phyloP scores from a whole-genome alignment of 2,329 filamentous ascomycete genomes.

The Phialocephala sp. region DNA sequence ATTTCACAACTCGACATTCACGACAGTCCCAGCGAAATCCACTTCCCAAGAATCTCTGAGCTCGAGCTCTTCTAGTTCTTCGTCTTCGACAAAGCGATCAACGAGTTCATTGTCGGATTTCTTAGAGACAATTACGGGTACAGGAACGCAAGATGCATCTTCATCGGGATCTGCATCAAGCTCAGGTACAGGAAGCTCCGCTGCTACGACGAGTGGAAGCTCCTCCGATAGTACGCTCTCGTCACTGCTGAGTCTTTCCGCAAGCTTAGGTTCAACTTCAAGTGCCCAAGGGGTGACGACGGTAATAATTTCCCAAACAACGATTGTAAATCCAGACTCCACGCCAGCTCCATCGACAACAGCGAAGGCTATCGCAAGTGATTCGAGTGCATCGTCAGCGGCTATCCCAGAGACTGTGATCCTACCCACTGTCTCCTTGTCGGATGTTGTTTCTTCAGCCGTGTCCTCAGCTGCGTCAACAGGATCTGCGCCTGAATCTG shows the following conservation, averaged over 20 bases:
- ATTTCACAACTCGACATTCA: conserved; percentile 36
- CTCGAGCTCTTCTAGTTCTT: conserved; percentile 21
- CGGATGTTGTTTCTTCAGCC: not conserved
- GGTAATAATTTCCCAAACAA: conserved; percentile 18
- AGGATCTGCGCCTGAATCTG: conserved; percentile 18
- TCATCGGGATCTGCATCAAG: conserved; percentile 13
- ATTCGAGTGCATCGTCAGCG: conserved; percentile 17
- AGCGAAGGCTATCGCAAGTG: not conserved
- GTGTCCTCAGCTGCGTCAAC: conserved; percentile 14
- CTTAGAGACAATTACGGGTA: conserved; percentile 27
- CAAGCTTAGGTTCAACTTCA: conserved; percentile 5
- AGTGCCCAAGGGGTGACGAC: conserved; percentile 19
- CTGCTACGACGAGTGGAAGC: conserved; percentile 2
- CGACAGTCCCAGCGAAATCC: conserved; percentile 23
- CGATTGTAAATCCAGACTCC: not conserved
- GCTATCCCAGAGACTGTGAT: conserved; percentile 22
- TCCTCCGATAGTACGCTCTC: not conserved
- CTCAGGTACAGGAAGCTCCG: conserved; percentile 17
- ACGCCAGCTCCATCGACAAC: conserved; percentile 12
- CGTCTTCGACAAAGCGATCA: conserved; percentile 21
- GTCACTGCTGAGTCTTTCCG: not conserved
- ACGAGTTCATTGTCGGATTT: conserved; percentile 29
- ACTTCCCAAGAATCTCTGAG: conserved; percentile 26
- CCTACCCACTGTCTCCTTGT: conserved; percentile 22
- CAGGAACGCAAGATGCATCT: conserved; percentile 7